These are phyloP conservation scores for Xylariaceae sp. DNA, from an alignment of 2,329 filamentous ascomycete genomes.

Conservation along the genomic window DNA sequence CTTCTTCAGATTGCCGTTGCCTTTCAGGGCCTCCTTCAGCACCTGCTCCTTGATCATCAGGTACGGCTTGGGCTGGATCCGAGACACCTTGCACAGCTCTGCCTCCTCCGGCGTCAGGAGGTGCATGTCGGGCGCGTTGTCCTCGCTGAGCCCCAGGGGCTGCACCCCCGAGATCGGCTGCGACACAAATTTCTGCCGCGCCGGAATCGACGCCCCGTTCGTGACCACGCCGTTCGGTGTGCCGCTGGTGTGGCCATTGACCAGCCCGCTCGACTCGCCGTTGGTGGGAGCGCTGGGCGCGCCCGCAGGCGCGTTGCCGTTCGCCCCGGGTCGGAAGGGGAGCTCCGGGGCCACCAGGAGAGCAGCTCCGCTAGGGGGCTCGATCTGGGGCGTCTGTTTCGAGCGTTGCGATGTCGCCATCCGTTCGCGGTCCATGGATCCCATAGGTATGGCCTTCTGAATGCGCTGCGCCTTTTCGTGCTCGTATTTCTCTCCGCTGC, in stretches of 20 bases:
- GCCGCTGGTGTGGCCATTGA: conserved; percentile 41
- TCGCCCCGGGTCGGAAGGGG: conserved; percentile 47
- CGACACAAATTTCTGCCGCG: conserved; percentile 45
- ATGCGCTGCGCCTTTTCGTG: conserved; percentile 72
- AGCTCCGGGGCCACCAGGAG: conserved; percentile 74
- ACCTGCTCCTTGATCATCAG: conserved; percentile 89
- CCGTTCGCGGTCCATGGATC: conserved; percentile 74
- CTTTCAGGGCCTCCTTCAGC: conserved; percentile 83
- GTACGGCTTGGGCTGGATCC: conserved; percentile 90
- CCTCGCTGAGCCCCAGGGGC: conserved; percentile 62
- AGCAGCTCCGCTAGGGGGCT: conserved; percentile 67
- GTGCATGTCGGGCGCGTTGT: conserved; percentile 75
- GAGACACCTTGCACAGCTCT: conserved; percentile 76
- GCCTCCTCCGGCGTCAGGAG: conserved; percentile 77
- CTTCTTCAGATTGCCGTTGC: conserved; percentile 83
- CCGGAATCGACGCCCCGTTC: conserved; percentile 37
- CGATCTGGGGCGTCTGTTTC: conserved; percentile 58
- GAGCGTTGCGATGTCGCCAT: conserved; percentile 64
- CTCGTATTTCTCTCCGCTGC: conserved; percentile 87
- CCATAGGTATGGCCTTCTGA: conserved; percentile 63
- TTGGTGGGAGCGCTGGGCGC: conserved; percentile 30
- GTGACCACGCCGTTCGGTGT: conserved; percentile 15
- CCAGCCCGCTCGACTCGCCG: conserved; percentile 44
- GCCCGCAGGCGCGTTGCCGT: conserved; percentile 16
- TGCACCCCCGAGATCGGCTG: conserved; percentile 54